Conservation (phyloP, 140 eudicot genomes). For the Oenanthe javanica region DNA sequence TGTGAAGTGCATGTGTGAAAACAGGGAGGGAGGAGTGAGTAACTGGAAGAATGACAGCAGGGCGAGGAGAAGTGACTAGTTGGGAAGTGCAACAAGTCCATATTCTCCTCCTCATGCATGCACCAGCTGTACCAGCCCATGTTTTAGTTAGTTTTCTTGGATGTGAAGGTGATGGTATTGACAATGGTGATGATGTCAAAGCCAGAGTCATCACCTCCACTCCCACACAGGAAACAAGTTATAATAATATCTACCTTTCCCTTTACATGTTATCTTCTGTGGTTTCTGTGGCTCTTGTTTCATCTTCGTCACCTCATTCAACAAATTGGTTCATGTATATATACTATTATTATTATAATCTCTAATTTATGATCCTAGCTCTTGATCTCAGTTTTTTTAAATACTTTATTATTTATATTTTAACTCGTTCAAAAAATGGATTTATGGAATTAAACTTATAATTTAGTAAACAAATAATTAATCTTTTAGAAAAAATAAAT, state of each 20-base stretch:
- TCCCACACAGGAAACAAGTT: background rate
- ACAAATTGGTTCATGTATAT: no score
- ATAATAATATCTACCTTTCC: background rate
- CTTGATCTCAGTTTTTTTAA: no score
- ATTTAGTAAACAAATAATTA: no score
- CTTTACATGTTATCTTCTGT: background rate
- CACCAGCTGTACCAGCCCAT: background rate
- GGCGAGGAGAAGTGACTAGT: constrained; percentile 49
- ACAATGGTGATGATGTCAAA: constrained; percentile 27
- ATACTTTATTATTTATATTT: no score
- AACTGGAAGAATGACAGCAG: constrained; percentile 88
- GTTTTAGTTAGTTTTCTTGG: constrained; percentile 10
- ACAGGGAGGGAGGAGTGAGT: constrained; percentile 1
- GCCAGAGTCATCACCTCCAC: constrained; percentile 46
- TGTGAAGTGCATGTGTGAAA: background rate
- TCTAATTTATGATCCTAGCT: no score
- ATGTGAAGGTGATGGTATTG: constrained; percentile 11
- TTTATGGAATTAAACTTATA: no score
- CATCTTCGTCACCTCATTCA: background rate
- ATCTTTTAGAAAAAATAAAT: no score
- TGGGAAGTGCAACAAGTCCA: constrained; percentile 27
- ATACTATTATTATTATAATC: no score
- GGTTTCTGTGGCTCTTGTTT: constrained; percentile 1
- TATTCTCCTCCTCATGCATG: background rate
- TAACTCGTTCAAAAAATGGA: no score